These are phyloP conservation scores for Penicillium hesseltinei DNA, from an alignment of 2,329 filamentous ascomycete species.

Conservation along the genomic window DNA sequence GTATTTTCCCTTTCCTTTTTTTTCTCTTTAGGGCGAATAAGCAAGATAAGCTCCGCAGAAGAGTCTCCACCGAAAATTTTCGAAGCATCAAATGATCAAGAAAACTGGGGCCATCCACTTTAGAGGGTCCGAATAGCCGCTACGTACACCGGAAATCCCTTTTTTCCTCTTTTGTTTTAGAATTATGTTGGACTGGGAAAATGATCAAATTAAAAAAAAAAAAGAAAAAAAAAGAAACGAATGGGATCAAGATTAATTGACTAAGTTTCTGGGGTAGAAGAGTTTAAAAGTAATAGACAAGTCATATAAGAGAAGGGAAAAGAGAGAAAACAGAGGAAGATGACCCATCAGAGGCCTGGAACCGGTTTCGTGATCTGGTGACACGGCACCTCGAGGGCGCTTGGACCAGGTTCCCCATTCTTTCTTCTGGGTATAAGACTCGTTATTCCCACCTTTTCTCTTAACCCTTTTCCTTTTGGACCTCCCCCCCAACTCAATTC, in stretches of 20 bases:
- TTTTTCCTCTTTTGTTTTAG: neutral
- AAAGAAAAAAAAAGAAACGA: no score
- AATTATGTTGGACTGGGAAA: neutral
- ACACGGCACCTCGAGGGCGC: constrained; percentile 12
- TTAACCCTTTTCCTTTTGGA: neutral
- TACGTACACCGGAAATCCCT: neutral
- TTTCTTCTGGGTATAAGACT: constrained; percentile 15
- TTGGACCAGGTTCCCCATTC: constrained; percentile 19
- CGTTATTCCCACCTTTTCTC: constrained; percentile 3
- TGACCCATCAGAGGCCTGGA: constrained; percentile 6
- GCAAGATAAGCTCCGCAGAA: constrained; percentile 25
- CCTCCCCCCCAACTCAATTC: neutral
- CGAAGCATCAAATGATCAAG: constrained; percentile 29
- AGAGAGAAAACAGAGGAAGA: neutral
- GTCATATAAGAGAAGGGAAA: neutral
- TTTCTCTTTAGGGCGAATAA: constrained; percentile 9
- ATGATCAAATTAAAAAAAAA: neutral
- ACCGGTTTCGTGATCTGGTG: constrained; percentile 18
- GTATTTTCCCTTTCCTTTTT: constrained; percentile 7
- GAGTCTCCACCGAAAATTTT: constrained; percentile 27
- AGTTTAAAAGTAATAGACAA: neutral
- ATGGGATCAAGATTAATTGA: neutral
- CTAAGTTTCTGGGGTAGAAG: neutral
- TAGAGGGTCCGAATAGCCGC: constrained; percentile 9
- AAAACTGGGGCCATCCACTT: constrained; percentile 14